phyloP scores from a whole-genome alignment of 352 stramenopile genomes.

The Pythium monospermum region DNA sequence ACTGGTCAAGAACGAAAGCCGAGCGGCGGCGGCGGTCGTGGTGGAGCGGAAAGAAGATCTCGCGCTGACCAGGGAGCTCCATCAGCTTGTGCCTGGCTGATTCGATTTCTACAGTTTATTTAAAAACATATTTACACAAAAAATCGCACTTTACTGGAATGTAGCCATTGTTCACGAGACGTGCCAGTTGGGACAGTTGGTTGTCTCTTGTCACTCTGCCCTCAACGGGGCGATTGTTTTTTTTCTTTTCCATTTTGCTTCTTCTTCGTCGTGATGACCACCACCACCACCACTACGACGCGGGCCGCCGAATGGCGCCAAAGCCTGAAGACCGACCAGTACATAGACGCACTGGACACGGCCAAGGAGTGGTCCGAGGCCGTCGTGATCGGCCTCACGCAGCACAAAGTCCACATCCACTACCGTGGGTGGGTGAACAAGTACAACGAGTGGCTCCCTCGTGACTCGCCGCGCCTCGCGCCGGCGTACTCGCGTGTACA shows the following conservation, averaged over 20 bases:
- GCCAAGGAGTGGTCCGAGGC: conserved; percentile 69
- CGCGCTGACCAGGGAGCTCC: conserved; percentile 12
- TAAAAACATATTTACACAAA: too few relatives aligned
- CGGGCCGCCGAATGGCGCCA: conserved; percentile 35
- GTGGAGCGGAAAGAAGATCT: conserved; percentile 7
- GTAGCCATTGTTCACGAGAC: too few relatives aligned
- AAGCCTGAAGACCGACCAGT: conserved; percentile 34
- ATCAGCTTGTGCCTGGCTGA: conserved; percentile 15
- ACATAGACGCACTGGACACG: conserved; percentile 64
- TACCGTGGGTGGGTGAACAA: conserved; percentile 95
- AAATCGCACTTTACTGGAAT: too few relatives aligned
- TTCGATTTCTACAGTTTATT: conserved; percentile 56
- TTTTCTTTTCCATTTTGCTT: too few relatives aligned
- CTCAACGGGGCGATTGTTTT: too few relatives aligned
- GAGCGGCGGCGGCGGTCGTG: conserved; percentile 10
- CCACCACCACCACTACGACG: neutral
- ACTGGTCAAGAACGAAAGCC: conserved; percentile 37
- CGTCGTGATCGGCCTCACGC: conserved; percentile 28
- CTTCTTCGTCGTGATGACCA: too few relatives aligned
- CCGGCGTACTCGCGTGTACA: conserved; percentile 82
- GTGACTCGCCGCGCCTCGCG: conserved; percentile 85
- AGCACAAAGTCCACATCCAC: conserved; percentile 84
- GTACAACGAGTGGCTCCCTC: conserved; percentile 96
- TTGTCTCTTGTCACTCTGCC: too few relatives aligned
- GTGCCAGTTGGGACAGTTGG: too few relatives aligned